Evolutionary conservation across 352 stramenopile genomes (phyloP), one percentile per base, ranked within the genome.

Genomic region (Achlya hypogyna): DNA sequence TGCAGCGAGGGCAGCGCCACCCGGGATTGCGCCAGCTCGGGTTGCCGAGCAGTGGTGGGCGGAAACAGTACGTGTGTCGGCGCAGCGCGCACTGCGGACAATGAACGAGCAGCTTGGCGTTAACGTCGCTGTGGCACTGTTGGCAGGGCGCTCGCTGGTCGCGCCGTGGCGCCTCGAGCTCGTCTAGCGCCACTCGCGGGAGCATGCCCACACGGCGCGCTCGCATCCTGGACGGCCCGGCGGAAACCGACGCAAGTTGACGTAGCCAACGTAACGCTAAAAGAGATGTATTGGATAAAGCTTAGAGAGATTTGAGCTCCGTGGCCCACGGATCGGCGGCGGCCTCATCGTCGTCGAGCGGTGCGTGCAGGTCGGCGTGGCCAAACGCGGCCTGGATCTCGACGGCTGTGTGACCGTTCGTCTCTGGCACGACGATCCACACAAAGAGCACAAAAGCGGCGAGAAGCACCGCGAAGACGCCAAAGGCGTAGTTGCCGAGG

Each of bases 341-440:
- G 20, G 45, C 8, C 6, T 27, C 10, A 31, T 35, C 14, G 23
- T 58, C 16, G 22, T 5, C 16, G 29, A 5, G 28, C 52, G 29
- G 38, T 45, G 38, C 12, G 12, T 12, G 27, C 22, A 22, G 28
- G 1, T 8, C 25, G 29, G 14, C 27, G 16, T 67, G 53, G 16
- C 74, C 72, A 71, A 83, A 83, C 34, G 77, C 74, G 10, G 72
- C 63, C 53, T 83, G 74, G 53, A 84, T 81, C 70, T 82, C 77
- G 12, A 79, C 77, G 35, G 74, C 76, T 25, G 77, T 82, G 71
- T 77, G 79, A 51, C 72, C 74, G 6, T 66, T 72, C 27, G 77
- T 84, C 65, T 84, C 75, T 1, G 77, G 77, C 4, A 84, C 64
- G 20, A 70, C 58, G 32, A 78, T 25, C 10, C 53, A 62, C 52